Evolutionary conservation across 257 asterid species (phyloP).

Genomic region (Solanum tarapatanum): DNA sequence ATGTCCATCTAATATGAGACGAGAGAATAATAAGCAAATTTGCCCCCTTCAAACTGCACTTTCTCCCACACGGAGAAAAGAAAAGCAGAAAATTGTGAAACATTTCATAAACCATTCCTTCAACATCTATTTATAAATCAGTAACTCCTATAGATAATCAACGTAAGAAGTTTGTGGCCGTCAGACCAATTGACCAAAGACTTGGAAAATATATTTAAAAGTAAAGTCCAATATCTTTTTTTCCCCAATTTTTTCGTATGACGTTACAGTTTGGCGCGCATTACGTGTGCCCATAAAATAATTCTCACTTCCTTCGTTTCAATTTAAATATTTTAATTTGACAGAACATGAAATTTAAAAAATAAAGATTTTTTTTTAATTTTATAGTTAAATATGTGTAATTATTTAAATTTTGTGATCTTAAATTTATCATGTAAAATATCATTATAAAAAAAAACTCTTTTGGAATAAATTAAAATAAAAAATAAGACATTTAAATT

Average conservation of each 20-base stretch:
- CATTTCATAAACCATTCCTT: neutral
- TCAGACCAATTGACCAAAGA: neutral
- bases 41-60: neutral
- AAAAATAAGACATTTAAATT: neutral
- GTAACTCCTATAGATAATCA: neutral
- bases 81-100: neutral
- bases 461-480: accelerated
- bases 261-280: neutral
- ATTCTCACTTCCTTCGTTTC: neutral
- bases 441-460: accelerated
- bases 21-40: neutral
- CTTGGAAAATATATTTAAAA: neutral
- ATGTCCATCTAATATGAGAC: no score
- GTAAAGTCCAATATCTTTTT: neutral
- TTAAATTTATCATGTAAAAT: no score
- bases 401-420: neutral
- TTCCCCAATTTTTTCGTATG: neutral
- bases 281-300: neutral
- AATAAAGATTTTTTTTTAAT: accelerated
- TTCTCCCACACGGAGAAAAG: neutral
- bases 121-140: neutral
- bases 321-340: neutral
- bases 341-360: neutral
- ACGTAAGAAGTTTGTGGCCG: neutral
- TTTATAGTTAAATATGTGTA: neutral